phyloP scores from a whole-genome alignment of 768 basidiomycete genomes.

The Pulveroboletus frians region DNA sequence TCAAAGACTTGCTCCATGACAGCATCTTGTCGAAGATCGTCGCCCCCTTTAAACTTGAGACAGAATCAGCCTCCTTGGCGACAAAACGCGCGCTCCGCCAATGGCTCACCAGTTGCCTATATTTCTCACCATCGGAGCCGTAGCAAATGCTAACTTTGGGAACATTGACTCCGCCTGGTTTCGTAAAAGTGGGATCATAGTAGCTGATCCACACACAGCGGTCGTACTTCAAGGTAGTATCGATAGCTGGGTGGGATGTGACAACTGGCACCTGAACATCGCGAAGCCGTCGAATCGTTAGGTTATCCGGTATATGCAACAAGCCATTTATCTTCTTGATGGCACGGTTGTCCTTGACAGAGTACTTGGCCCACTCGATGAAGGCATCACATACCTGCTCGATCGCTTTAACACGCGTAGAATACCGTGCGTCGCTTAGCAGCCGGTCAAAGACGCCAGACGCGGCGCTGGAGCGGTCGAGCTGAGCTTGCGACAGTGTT shows the following conservation, averaged over 20 bases:
- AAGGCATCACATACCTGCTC: constrained; percentile 61
- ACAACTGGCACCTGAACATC: constrained; percentile 75
- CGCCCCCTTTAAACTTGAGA: constrained; percentile 85
- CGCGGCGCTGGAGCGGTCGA: constrained; percentile 64
- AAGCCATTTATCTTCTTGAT: constrained; percentile 23
- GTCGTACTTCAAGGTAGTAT: constrained; percentile 63
- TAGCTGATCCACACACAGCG: constrained; percentile 62
- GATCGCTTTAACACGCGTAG: constrained; percentile 44
- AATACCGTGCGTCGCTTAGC: constrained; percentile 35
- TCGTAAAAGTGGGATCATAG: constrained; percentile 55
- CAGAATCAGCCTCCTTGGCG: not conserved
- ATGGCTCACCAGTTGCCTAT: constrained; percentile 73
- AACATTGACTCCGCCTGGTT: constrained; percentile 72
- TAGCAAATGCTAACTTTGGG: constrained; percentile 76
- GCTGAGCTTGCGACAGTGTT: constrained; percentile 36
- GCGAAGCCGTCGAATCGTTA: constrained; percentile 44
- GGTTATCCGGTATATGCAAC: constrained; percentile 40
- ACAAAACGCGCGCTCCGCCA: not conserved
- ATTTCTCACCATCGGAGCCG: constrained; percentile 58
- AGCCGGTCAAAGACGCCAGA: constrained; percentile 54
- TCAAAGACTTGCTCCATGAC: constrained; percentile 99
- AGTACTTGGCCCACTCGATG: constrained; percentile 67
- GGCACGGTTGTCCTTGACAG: constrained; percentile 38
- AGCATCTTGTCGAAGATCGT: constrained; percentile 94
- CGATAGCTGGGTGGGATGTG: constrained; percentile 67